Evolutionary conservation across 192 early-diverging fungal species (phyloP).

Genomic region (Rhizophagus clarus): DNA sequence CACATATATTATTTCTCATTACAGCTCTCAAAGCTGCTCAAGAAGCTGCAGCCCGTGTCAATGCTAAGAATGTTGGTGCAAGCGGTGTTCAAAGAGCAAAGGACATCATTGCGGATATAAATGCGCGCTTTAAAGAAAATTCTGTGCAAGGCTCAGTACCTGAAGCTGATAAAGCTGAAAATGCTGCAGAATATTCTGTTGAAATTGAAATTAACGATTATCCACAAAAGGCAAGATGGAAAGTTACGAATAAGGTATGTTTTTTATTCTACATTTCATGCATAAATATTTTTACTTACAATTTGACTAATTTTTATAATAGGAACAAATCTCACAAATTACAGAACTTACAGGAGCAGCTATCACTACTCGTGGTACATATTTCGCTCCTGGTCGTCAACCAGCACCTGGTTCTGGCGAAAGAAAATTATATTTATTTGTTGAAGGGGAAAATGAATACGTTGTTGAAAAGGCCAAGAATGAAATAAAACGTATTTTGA

Average conservation of each 20-base stretch:
- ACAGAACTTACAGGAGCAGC: conserved; percentile 92
- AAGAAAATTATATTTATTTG: conserved; percentile 92
- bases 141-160: conserved; percentile 35
- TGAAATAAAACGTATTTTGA: conserved; percentile 91
- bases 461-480: conserved; percentile 89
- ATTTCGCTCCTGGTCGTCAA: conserved; percentile 84
- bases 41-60: conserved; percentile 59
- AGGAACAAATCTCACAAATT: conserved; percentile 90
- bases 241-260: conserved; percentile 87
- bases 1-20: background rate
- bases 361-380: conserved; percentile 92
- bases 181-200: conserved; percentile 59
- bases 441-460: conserved; percentile 90
- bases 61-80: conserved; percentile 49
- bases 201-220: conserved; percentile 99
- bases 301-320: conserved; percentile 16
- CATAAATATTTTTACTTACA: background rate
- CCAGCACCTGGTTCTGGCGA: conserved; percentile 67
- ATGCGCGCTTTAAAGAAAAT: conserved; percentile 48
- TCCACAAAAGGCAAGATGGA: conserved; percentile 92
- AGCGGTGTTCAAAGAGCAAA: conserved; percentile 51
- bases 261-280: background rate
- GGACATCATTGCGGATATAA: conserved; percentile 61
- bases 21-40: conserved; percentile 54
- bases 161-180: conserved; percentile 29